These are phyloP conservation scores for Meyerozyma smithsonii DNA, from an alignment of 1,139 yeast species.

Conservation along the genomic window DNA sequence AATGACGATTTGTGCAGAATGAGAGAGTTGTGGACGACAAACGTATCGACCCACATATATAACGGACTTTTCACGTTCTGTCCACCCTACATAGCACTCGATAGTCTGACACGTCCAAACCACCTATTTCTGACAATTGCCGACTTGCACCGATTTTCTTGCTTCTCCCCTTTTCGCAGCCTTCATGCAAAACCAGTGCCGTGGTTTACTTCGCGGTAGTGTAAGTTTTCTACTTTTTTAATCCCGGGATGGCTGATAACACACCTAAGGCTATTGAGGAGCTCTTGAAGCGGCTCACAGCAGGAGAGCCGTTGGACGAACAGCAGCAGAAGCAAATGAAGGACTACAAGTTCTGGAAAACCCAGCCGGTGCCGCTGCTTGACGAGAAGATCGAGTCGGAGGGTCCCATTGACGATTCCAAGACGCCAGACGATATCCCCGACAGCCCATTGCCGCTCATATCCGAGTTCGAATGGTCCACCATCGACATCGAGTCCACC, in stretches of 20 bases:
- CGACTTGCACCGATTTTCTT: too few species aligned
- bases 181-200: neutral
- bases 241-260: slow-evolving; percentile 4
- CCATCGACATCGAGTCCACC: slow-evolving; percentile 59
- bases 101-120: too few species aligned
- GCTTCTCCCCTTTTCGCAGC: neutral
- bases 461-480: slow-evolving; percentile 83
- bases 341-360: slow-evolving; percentile 95
- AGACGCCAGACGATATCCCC: slow-evolving; percentile 69
- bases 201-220: neutral
- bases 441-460: slow-evolving; percentile 66
- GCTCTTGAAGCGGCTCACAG: slow-evolving; percentile 42
- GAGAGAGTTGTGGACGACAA: neutral
- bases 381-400: slow-evolving; percentile 63
- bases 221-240: neutral
- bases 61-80: too few species aligned
- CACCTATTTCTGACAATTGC: too few species aligned
- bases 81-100: too few species aligned
- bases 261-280: slow-evolving; percentile 42
- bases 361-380: slow-evolving; percentile 87
- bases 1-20: neutral
- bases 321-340: slow-evolving; percentile 63
- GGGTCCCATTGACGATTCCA: slow-evolving; percentile 74
- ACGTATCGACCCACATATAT: too few species aligned
- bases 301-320: slow-evolving; percentile 52